Evolutionary conservation across 306 rosid species (phyloP).

Genomic region (Prosopis cineraria): DNA sequence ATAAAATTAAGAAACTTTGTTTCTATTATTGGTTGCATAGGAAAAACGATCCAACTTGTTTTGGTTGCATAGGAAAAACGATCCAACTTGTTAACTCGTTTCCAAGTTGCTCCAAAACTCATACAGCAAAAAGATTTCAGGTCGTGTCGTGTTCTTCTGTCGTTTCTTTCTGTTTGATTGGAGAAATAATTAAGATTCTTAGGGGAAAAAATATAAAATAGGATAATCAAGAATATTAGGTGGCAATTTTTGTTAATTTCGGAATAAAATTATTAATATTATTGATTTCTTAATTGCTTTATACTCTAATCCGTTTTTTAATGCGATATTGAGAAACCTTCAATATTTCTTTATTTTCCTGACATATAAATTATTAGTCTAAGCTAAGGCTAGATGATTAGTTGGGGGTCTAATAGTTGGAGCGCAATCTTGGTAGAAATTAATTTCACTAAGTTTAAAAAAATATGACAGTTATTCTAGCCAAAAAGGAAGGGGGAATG

Average conservation of each 20-base stretch:
- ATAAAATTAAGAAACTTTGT: conserved; percentile 18
- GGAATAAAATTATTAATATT: background rate
- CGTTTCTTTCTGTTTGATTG: conserved; percentile 9
- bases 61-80: background rate
- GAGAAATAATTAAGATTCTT: background rate
- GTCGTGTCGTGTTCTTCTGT: conserved; percentile 26
- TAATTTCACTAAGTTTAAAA: background rate
- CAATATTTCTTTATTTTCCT: background rate
- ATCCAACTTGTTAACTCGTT: conserved; percentile 25
- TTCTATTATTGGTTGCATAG: background rate
- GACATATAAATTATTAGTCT: background rate
- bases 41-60: conserved; percentile 22
- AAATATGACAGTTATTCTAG: too few species aligned
- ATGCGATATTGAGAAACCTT: background rate
- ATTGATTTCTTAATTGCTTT: background rate
- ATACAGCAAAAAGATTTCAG: conserved; percentile 10
- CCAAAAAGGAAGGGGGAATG: too few species aligned
- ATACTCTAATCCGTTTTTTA: background rate
- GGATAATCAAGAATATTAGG: background rate
- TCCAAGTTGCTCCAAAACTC: conserved; percentile 11
- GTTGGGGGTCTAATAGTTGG: background rate
- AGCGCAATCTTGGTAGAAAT: background rate
- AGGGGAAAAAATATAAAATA: background rate
- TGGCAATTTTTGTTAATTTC: background rate
- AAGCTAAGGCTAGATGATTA: background rate